These are phyloP conservation scores for Gnetum montanum DNA, from an alignment of 75 land plant genomes.

Conservation along the genomic window DNA sequence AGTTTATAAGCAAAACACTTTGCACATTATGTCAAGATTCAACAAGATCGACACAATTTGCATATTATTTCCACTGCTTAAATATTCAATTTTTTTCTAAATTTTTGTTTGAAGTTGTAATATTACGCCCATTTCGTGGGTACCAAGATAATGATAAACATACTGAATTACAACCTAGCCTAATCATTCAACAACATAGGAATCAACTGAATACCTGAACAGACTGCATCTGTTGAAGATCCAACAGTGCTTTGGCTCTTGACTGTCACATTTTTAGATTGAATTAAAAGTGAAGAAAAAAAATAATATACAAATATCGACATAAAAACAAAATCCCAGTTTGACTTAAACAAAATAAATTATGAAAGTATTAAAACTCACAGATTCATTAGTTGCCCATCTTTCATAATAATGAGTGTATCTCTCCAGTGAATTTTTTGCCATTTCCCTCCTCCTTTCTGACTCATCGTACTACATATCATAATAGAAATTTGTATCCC, in stretches of 20 bases:
- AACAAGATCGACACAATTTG: no score
- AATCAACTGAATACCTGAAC: constrained; percentile 41
- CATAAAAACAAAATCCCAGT: constrained; percentile 2
- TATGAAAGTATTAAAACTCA: constrained; percentile 13
- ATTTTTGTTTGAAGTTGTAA: no score
- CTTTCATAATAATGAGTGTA: constrained; percentile 97
- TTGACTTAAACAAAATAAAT: no score
- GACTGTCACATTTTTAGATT: constrained; percentile 41
- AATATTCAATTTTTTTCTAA: no score
- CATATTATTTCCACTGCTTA: no score
- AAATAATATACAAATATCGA: constrained; percentile 4
- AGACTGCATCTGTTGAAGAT: constrained; percentile 82
- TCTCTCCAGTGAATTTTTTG: constrained; percentile 85
- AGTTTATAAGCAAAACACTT: no score
- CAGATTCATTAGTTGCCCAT: constrained; percentile 96
- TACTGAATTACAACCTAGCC: not conserved
- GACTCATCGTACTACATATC: constrained; percentile 80
- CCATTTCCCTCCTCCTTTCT: constrained; percentile 91
- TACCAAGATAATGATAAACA: no score
- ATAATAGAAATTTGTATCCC: not conserved
- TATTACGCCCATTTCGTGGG: no score
- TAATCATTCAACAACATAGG: not conserved
- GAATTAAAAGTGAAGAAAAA: not conserved
- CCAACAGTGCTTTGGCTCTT: constrained; percentile 80
- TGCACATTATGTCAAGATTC: no score